Base-by-base conservation (phyloP, 2,329 filamentous ascomycete genomes). In the Huntiella bhutanensis region DNA sequence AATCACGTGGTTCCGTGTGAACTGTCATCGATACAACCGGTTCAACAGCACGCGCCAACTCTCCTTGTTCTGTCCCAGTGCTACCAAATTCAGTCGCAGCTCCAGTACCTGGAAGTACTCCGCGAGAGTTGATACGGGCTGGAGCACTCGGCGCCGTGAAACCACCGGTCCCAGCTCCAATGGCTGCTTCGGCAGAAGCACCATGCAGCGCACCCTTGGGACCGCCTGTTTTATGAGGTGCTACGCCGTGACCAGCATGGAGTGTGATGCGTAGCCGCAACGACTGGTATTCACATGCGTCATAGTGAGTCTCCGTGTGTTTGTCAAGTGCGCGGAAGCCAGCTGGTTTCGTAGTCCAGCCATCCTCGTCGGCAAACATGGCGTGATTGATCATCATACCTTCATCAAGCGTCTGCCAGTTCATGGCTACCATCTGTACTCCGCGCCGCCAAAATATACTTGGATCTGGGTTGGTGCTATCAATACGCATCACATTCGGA, bases 311-410 rank as follows among this genome's bases (percentile, higher is more conserved):
- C 16, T 59, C 55, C 12, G 56, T 55, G n/a, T 47, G 48, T 52
- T 59, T 65, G 49, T 65, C 61, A 13, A 61, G 57, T 52, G 65
- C 67, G 49, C 76, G 78, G 59, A 86, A 91, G 12, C 80, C 80
- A 32, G 69, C 59, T 0, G 87, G 86, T 61, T 95, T 95, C 51
- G 91, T 68, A 2, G 87, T 75, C 82, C 84, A 95, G 36, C 88
- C 87, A 37, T 73, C 66, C 43, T 82, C 80, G 7, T 77, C 82
- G 33, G 85, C 83, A 59, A 96, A 98, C 91, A 98, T 96, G 58
- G 82, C 91, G 56, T 93, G 82, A 57, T 96, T 96, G 58, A 98
- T 74, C 68, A 96, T 92, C 74, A 95, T 92, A 38, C 84, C 83
- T 48, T 91, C 76, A 58, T 96, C 88, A 54, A 87, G 81, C 2